Percentiles rank a stretch among this genome's conserved stretches.
phyloP scores from a whole-genome alignment of 1,284 basidiomycete genomes.

The Marasmius tenuissimus region DNA sequence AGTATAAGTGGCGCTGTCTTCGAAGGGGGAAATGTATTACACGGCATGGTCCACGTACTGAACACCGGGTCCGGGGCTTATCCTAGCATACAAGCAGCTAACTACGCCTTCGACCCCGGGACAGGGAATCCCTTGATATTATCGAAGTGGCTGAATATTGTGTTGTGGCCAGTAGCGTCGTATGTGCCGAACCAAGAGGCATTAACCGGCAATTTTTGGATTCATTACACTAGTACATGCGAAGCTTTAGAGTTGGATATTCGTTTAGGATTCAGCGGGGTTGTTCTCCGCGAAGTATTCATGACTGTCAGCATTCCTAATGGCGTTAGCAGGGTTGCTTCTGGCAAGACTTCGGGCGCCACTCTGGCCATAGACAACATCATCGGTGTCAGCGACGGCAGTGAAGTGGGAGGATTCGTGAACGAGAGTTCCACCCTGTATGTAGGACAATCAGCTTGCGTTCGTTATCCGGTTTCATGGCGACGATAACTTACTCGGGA shows the following conservation, averaged over 20 bases:
- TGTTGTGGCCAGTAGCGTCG: conserved; percentile 35
- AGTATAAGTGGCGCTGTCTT: too few species aligned
- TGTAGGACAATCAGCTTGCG: conserved; percentile 28
- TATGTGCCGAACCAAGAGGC: conserved; percentile 52
- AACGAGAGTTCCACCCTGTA: conserved; percentile 38
- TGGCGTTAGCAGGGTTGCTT: conserved; percentile 37
- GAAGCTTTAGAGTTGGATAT: too few species aligned
- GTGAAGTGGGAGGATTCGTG: conserved; percentile 50
- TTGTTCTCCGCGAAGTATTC: conserved; percentile 59
- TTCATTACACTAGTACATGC: too few species aligned
- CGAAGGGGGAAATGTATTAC: too few species aligned
- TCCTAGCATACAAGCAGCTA: too few species aligned
- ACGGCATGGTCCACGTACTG: too few species aligned
- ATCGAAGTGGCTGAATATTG: conserved; percentile 38
- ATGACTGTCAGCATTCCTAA: conserved; percentile 48
- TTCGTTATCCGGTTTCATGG: background rate
- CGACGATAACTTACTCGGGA: conserved; percentile 34
- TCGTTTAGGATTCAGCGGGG: conserved; percentile 30
- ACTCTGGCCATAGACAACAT: conserved; percentile 45
- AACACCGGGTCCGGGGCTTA: too few species aligned
- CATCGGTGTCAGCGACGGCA: conserved; percentile 42
- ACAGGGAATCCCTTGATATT: conserved; percentile 32
- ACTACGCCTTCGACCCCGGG: too few species aligned
- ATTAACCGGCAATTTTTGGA: conserved; percentile 6
- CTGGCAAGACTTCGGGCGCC: conserved; percentile 37